These are phyloP conservation scores for Kalanchoe fedtschenkoi DNA, from an alignment of 164 flowering plant genomes.

Conservation along the genomic window DNA sequence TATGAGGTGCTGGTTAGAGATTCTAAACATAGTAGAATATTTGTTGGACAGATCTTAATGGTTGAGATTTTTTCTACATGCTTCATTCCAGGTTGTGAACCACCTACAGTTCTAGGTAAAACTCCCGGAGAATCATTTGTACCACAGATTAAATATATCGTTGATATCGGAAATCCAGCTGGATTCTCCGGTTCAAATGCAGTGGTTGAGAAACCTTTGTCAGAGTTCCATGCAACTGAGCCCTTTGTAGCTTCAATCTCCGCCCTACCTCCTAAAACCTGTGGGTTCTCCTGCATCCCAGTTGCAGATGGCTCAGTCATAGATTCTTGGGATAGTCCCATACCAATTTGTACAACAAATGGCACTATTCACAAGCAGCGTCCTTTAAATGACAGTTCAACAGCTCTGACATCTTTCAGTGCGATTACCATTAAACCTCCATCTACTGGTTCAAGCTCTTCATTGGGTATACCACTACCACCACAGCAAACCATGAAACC, in stretches of 20 bases:
- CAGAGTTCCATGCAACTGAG: neutral
- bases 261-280: neutral
- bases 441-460: conserved; percentile 4
- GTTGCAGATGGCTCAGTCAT: neutral
- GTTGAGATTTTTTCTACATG: neutral
- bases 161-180: neutral
- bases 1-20: neutral
- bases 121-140: neutral
- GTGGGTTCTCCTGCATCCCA: neutral
- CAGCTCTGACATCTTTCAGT: conserved; percentile 13
- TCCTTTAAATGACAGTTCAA: conserved; percentile 2
- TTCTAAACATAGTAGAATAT: neutral
- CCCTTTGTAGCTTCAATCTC: neutral
- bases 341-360: neutral
- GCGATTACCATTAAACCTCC: conserved; percentile 16
- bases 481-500: neutral
- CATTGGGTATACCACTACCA: neutral
- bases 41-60: neutral
- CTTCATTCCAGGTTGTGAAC: neutral
- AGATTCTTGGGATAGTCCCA: neutral
- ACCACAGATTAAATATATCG: neutral
- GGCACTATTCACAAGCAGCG: neutral
- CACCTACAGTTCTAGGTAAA: neutral
- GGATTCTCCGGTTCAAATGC: neutral
- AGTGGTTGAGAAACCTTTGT: neutral